These are phyloP conservation scores for Scedosporium minutisporum DNA, from an alignment of 2,329 filamentous ascomycete species.

Conservation along the genomic window DNA sequence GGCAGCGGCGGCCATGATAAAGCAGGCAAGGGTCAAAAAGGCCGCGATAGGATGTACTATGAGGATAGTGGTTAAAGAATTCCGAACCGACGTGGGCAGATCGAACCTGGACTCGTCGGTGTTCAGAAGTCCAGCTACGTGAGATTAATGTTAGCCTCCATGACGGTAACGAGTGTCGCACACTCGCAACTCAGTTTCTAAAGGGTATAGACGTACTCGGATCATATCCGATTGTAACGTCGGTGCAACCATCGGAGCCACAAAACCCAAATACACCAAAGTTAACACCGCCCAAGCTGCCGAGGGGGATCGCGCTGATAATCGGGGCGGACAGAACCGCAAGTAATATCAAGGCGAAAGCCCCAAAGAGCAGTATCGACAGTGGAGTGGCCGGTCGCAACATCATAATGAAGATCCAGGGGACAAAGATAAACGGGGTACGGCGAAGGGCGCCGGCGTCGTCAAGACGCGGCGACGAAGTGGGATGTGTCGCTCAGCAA, in stretches of 20 bases:
- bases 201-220: conserved; percentile 47
- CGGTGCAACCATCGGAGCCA: conserved; percentile 51
- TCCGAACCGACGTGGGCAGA: conserved; percentile 40
- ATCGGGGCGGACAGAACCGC: conserved; percentile 88
- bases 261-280: conserved; percentile 96
- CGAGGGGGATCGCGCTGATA: conserved; percentile 75
- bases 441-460: conserved; percentile 25
- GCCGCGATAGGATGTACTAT: conserved; percentile 90
- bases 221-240: conserved; percentile 75
- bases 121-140: conserved; percentile 11
- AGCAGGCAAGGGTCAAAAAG: conserved; percentile 74
- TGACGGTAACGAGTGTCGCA: not conserved
- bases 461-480: conserved; percentile 31
- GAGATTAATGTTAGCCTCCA: not conserved
- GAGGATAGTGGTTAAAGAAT: conserved; percentile 73
- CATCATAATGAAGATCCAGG: conserved; percentile 45
- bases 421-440: conserved; percentile 8
- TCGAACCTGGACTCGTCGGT: conserved; percentile 40
- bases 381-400: conserved; percentile 88
- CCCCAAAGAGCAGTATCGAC: conserved; percentile 71
- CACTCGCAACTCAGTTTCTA: not conserved
- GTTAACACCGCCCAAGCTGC: conserved; percentile 62
- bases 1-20: conserved; percentile 66
- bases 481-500: not conserved
- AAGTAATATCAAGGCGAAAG: conserved; percentile 77